These are phyloP conservation scores for Trifolium subterraneum DNA, from an alignment of 306 rosid species.

Conservation along the genomic window DNA sequence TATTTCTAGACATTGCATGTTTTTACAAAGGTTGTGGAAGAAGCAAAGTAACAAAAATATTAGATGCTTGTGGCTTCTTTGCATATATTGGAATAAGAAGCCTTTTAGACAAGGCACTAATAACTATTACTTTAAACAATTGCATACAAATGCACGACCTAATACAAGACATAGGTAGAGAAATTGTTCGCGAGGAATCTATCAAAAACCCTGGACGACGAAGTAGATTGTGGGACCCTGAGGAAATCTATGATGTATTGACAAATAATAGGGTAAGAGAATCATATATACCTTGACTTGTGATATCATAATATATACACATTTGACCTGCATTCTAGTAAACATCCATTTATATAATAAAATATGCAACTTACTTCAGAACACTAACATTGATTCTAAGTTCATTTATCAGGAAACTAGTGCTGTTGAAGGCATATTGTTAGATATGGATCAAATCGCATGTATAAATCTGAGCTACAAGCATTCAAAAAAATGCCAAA, in stretches of 20 bases:
- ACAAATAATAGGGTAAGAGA: slow-evolving; percentile 9
- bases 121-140: too few relatives aligned
- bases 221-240: too few relatives aligned
- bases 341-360: neutral
- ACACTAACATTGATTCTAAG: neutral
- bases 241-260: too few relatives aligned
- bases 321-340: too few relatives aligned
- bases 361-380: neutral
- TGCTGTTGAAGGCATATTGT: neutral
- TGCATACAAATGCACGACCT: too few relatives aligned
- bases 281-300: neutral
- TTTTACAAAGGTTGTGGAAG: neutral
- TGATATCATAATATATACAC: neutral
- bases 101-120: too few relatives aligned
- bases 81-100: too few relatives aligned
- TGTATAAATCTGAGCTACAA: neutral
- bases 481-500: slow-evolving; percentile 10
- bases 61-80: neutral
- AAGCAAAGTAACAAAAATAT: neutral
- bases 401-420: slow-evolving; percentile 12
- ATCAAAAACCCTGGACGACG: too few relatives aligned
- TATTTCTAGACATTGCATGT: slow-evolving; percentile 35
- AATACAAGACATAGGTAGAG: too few relatives aligned
- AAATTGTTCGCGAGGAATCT: too few relatives aligned
- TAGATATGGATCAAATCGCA: neutral